Evolutionary conservation across 1,284 basidiomycete species (phyloP).

Genomic region (Ceratobasidium sp.): DNA sequence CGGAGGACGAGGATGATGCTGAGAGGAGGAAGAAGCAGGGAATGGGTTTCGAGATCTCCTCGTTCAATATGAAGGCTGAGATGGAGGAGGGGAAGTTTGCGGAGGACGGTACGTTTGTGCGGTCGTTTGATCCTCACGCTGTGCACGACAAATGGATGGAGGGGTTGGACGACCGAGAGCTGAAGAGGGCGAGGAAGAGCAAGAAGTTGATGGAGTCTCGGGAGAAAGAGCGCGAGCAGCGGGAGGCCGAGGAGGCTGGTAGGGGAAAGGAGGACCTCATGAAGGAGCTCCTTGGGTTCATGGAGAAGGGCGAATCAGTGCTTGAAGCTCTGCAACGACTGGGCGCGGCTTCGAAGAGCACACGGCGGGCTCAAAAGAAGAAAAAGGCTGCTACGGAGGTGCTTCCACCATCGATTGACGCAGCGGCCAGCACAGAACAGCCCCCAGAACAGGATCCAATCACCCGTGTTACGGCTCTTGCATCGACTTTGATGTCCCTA

Average conservation of each 20-base stretch:
- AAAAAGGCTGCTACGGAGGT: slow-evolving; percentile 57
- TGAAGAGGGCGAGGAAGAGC: slow-evolving; percentile 79
- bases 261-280: slow-evolving; percentile 72
- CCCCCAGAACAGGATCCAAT: slow-evolving; percentile 64
- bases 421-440: slow-evolving; percentile 52
- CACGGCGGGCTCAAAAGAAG: slow-evolving; percentile 32
- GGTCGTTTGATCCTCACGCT: slow-evolving; percentile 88
- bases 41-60: slow-evolving; percentile 93
- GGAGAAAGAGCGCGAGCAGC: slow-evolving; percentile 73
- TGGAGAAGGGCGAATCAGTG: slow-evolving; percentile 92
- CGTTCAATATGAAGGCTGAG: slow-evolving; percentile 99
- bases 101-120: slow-evolving; percentile 89
- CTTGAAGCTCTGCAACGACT: slow-evolving; percentile 89
- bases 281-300: slow-evolving; percentile 71
- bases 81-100: slow-evolving; percentile 98
- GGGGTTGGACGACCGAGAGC: slow-evolving; percentile 84
- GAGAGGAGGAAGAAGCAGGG: slow-evolving; percentile 78
- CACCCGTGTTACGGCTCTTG: slow-evolving; percentile 80
- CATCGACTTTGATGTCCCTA: slow-evolving; percentile 82
- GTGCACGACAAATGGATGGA: slow-evolving; percentile 97
- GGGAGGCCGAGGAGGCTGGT: slow-evolving; percentile 73
- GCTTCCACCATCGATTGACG: slow-evolving; percentile 51
- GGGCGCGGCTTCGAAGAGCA: slow-evolving; percentile 59
- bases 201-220: slow-evolving; percentile 75
- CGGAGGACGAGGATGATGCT: slow-evolving; percentile 82